These are phyloP conservation scores for Calocybe gangraenosa DNA, from an alignment of 768 basidiomycete genomes.

Conservation along the genomic window DNA sequence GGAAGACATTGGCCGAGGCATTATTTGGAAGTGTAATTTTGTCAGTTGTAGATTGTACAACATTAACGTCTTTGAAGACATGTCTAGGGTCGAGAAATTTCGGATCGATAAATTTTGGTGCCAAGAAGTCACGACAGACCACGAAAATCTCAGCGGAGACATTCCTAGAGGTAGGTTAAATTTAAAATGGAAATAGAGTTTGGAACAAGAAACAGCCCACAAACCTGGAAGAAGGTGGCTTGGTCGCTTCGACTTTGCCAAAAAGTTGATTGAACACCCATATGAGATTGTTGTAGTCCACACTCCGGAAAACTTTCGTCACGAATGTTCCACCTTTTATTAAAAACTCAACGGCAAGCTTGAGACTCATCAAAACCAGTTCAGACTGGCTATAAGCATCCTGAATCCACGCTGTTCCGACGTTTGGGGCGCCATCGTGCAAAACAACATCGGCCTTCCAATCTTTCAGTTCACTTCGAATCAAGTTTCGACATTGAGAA, in stretches of 20 bases:
- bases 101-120: slow-evolving; percentile 93
- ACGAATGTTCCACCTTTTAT: slow-evolving; percentile 92
- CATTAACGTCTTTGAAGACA: slow-evolving; percentile 89
- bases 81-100: slow-evolving; percentile 97
- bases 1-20: slow-evolving; percentile 86
- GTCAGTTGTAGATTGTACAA: slow-evolving; percentile 40
- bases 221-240: slow-evolving; percentile 94
- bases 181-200: slow-evolving; percentile 4
- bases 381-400: slow-evolving; percentile 98
- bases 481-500: slow-evolving; percentile 78
- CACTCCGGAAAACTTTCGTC: slow-evolving; percentile 97
- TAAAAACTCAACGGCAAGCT: slow-evolving; percentile 93
- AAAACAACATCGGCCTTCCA: slow-evolving; percentile 99
- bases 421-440: slow-evolving; percentile 99
- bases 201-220: slow-evolving; percentile 7
- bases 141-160: slow-evolving; percentile 99
- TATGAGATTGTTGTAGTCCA: slow-evolving; percentile 96
- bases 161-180: slow-evolving; percentile 64
- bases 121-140: slow-evolving; percentile 91
- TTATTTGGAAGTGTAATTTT: slow-evolving; percentile 60
- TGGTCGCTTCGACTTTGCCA: slow-evolving; percentile 95
- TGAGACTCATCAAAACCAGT: slow-evolving; percentile 91
- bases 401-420: slow-evolving; percentile 98
- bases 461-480: slow-evolving; percentile 88
- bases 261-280: slow-evolving; percentile 99